These are phyloP conservation scores for Avena atlantica DNA, from an alignment of 176 grass and related monocot genomes.

Conservation along the genomic window DNA sequence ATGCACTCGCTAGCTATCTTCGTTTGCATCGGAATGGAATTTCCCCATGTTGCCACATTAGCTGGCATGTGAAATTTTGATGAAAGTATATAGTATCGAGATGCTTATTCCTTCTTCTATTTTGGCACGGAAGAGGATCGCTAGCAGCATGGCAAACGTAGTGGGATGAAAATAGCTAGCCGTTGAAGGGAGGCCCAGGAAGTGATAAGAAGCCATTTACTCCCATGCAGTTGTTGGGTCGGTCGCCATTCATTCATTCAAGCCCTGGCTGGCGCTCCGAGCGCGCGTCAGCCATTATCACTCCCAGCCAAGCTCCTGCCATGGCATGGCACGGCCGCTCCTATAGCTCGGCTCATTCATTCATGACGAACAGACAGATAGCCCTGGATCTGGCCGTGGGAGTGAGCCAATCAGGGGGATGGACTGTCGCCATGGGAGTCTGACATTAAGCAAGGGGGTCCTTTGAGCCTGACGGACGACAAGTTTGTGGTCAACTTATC, in stretches of 20 bases:
- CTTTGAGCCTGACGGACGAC: not conserved
- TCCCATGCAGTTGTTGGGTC: constrained; percentile 15
- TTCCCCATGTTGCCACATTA: not conserved
- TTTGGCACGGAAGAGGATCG: not conserved
- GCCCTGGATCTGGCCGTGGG: too few species aligned
- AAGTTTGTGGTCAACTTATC: not conserved
- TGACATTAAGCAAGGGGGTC: not conserved
- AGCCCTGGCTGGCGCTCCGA: not conserved
- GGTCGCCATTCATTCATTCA: constrained; percentile 23
- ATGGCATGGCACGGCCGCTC: not conserved
- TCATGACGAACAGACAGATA: not conserved
- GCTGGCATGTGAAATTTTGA: not conserved
- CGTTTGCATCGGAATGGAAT: not conserved
- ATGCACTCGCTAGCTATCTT: too few species aligned
- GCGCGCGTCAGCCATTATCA: constrained; percentile 36
- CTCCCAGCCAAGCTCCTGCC: not conserved
- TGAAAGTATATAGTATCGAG: not conserved
- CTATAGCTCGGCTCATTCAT: constrained; percentile 3
- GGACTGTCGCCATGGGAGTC: not conserved
- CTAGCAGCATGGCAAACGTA: too few species aligned
- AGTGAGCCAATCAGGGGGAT: not conserved
- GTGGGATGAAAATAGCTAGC: constrained; percentile 31
- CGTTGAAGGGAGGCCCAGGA: constrained; percentile 17
- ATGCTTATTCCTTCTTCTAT: not conserved
- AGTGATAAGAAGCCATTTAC: constrained; percentile 34